Base-by-base conservation (phyloP, 2,329 filamentous ascomycete species). In the Ceratocystis eucalypticola region DNA sequence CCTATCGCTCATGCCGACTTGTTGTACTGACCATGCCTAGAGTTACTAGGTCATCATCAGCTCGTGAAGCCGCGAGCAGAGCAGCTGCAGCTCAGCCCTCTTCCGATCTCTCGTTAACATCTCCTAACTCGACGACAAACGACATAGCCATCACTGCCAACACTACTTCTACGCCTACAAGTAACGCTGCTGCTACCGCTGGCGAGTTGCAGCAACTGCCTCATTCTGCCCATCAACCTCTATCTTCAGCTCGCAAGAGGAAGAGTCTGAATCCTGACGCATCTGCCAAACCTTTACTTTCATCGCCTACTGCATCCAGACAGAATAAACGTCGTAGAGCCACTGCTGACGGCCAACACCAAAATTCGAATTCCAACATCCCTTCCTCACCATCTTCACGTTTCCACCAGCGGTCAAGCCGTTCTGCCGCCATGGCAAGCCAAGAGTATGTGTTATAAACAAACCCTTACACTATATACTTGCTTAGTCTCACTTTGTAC, bases 11-110 rank as follows among this genome's bases (percentile, higher is more conserved):
- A 41, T 63, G 44, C 44, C 59, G 17, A 46, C 59, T 44, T 22
- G 59, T 41, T 25, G 41, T 63, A 63, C 66, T 67, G 66, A 67
- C 66, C 61, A 68, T 68, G 67, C 81, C 86, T 84, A 96, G 92
- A 89, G 87, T 94, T 74, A 96, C 93, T 82, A 91, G 93, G 81
- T 94, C 92, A 74, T 88, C 92, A 77, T 88, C 92, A 77, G 88
- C 92, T 80, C 91, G 91, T 82, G 87, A 90, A 84, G 89, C 89
- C 80, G 88, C 89, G 75, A 84, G 77, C 74, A 80, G 80, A 74
- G 78, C 79, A 77, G 78, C 77, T 71, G 77, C 78, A 73, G 75
- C 79, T 55, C 64, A 63, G 53, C 50, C 67, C 64, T 65, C 76
- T 72, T 72, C 77, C 68, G 73, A 74, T 70, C 71, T 74, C 73